Base-by-base conservation (phyloP, 2,329 filamentous ascomycete species). In the Fusarium fracticaudum region DNA sequence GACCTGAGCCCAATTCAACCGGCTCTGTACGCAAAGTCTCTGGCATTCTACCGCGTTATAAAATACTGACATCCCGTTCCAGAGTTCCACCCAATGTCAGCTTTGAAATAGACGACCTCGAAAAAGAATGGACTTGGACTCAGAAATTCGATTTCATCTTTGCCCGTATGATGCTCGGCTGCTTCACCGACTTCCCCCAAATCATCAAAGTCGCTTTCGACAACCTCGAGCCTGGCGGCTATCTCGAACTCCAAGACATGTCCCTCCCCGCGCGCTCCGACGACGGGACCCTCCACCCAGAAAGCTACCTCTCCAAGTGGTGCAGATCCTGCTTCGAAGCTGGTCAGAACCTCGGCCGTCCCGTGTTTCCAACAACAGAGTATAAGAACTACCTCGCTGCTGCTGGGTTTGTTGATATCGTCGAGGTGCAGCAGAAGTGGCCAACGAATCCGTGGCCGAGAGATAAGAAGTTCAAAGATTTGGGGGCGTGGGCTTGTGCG, bases 1-100 rank as follows among this genome's bases (percentile, higher is more conserved):
- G 73, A 75, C 20, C 31, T 75, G 2, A 75, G 71, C 10, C 71
- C 71, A 4, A 75, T 75, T 15, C 73, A 75, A 10, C 71, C 73
- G 3, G 26, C 62, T 17, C 71, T 69, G 72, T 75, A n/a, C 24
- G 64, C 17, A 26, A 20, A 13, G 2, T 3, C 2, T 6, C 26
- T 14, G 8, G 4, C 15, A 7, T 7, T 2, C 20, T 14, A 8
- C 17, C 8, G 3, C 13, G 9, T 29, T 0, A 11, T 22, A 0
- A 35, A 20, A 17, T n/a, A 22, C 41, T 69, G 14, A 60, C 17
- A 15, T 18, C 12, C 12, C 4, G 4, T 29, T 2, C 3, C 14
- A 74, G 72, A 24, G 71, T 74, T 1, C 60, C 67, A 10, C 70
- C 71, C 0, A 74, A 73, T 10, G 44, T 66, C 2, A 60, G 40